phyloP scores from a whole-genome alignment of 345 rosid genomes.

The Eucalyptus erythrocorys region DNA sequence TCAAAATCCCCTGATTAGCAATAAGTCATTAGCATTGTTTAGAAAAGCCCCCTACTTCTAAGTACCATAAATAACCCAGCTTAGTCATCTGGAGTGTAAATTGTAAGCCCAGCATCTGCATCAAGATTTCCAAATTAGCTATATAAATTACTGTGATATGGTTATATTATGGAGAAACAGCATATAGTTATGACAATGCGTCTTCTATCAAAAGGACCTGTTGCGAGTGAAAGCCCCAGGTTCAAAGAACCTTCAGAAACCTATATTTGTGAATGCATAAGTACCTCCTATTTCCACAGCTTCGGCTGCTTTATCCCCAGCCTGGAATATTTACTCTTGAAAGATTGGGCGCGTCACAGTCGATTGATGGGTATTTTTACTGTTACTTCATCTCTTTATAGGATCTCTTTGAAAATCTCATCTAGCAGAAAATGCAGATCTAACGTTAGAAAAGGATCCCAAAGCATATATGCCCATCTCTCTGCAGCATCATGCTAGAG shows the following conservation, averaged over 20 bases:
- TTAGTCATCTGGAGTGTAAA: neutral
- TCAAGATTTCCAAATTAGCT: neutral
- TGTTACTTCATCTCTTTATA: neutral
- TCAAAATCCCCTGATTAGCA: neutral
- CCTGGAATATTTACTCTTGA: neutral
- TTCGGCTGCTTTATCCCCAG: neutral
- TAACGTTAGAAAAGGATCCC: neutral
- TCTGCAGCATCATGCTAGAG: neutral
- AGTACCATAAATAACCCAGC: neutral
- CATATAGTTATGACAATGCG: neutral
- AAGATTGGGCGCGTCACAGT: neutral
- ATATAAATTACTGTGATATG: neutral
- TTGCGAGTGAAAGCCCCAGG: neutral
- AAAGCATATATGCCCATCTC: neutral
- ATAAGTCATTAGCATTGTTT: neutral
- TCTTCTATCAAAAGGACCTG: neutral
- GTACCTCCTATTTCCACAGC: neutral
- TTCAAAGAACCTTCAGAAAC: neutral
- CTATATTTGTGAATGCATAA: neutral
- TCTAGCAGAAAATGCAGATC: neutral
- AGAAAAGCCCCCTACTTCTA: neutral
- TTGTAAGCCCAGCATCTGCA: neutral
- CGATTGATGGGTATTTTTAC: neutral
- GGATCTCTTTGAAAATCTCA: neutral
- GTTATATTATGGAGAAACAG: neutral